These are phyloP conservation scores for Pleurotus ostreatus DNA, from an alignment of 768 basidiomycete genomes.

Conservation along the genomic window DNA sequence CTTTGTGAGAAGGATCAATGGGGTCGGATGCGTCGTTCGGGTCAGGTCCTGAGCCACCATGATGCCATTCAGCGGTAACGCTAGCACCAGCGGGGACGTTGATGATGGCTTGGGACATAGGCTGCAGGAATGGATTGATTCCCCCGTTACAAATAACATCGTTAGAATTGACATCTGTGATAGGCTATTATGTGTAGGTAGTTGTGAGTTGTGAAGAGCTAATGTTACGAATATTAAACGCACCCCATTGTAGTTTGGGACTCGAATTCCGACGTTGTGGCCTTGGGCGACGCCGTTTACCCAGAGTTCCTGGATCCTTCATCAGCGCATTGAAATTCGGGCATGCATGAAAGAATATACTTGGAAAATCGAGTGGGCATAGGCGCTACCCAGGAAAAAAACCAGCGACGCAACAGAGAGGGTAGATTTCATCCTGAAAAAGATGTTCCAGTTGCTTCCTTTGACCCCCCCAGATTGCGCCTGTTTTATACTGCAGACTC, in stretches of 20 bases:
- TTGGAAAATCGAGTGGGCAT: conserved; percentile 53
- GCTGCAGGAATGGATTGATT: conserved; percentile 49
- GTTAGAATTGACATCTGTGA: conserved; percentile 53
- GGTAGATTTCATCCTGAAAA: conserved; percentile 19
- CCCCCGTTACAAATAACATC: conserved; percentile 58
- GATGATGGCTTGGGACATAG: conserved; percentile 41
- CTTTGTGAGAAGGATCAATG: conserved; percentile 49
- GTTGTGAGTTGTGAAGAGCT: background rate
- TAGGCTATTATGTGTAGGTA: conserved; percentile 32
- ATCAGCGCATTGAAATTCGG: background rate
- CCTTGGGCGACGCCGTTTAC: conserved; percentile 49
- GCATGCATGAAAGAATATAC: conserved; percentile 16
- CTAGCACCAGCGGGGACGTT: conserved; percentile 47
- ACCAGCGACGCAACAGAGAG: conserved; percentile 21
- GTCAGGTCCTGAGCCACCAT: conserved; percentile 39
- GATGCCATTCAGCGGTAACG: conserved; percentile 52
- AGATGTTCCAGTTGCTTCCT: background rate
- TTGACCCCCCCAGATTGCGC: background rate
- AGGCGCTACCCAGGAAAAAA: conserved; percentile 27
- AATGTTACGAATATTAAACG: conserved; percentile 3
- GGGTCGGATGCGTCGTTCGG: conserved; percentile 41
- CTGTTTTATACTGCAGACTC: background rate
- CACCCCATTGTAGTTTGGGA: conserved; percentile 42
- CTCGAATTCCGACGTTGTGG: conserved; percentile 35
- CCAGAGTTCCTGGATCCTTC: conserved; percentile 33